Base-by-base conservation (phyloP, 352 stramenopile genomes). In the Phytophthora europaea region DNA sequence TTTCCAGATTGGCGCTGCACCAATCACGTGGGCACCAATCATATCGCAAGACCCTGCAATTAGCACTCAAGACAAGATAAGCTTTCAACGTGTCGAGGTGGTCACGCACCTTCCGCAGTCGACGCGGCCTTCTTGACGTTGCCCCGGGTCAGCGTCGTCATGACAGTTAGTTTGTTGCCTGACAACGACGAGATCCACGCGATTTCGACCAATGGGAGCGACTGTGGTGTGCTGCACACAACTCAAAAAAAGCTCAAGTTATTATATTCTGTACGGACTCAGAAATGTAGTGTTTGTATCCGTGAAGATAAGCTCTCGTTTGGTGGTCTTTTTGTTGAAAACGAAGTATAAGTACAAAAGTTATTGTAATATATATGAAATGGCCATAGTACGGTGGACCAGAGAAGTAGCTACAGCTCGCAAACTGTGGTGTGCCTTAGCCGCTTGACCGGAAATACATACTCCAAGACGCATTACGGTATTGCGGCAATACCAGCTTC, bases 1-100 rank as follows among this genome's bases (percentile, higher is more conserved):
- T 63, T 87, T 91, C 87, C 87, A 94, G n/a, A 91, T 81, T 23
- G 80, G 85, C 22, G 87, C 87, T 92, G 51, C 65, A 60, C 23
- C 22, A 31, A 45, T 36, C 34, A 34, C 56, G 52, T 9, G 59
- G 56, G 31, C 34, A 45, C 12, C 26, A 59, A 56, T 26, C 40
- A 60, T 16, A 72, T 26, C 18, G 31, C 20, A 31, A 51, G 31
- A 36, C n/a, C 26, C 6, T 53, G 9, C 45, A 20, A 31, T 70
- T 57, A 77, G 58, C 53, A 52, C 31, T 31, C 23, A n/a, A 31
- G 26, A 56, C 7, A 9, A 26, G 23, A 36, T 45, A 36, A n/a
- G 12, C 9, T 58, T 51, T 20, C 3, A 10, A 5, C 13, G 2
- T 57, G n/a, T 31, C 4, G 22, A 15, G 5, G 55, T 63, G 45